These are phyloP conservation scores for Alloascoidea hylecoeti DNA, from an alignment of 805 yeast species.

Conservation along the genomic window DNA sequence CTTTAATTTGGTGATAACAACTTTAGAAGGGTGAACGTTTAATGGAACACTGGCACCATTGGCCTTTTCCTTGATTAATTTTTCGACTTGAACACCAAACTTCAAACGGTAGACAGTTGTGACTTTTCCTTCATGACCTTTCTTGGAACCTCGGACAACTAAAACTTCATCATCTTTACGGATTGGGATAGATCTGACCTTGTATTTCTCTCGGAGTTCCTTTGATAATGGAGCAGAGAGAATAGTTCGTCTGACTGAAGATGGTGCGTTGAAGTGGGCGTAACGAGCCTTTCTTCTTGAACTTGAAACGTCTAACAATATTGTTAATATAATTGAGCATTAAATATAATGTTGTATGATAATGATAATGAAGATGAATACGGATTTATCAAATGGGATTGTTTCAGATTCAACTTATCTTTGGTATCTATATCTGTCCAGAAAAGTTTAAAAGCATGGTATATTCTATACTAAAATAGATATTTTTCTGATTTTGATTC, in stretches of 20 bases:
- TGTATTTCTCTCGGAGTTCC: slow-evolving; percentile 97
- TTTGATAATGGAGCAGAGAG: slow-evolving; percentile 98
- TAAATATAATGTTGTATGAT: slow-evolving; percentile 3
- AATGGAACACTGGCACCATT: slow-evolving; percentile 96
- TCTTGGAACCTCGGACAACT: slow-evolving; percentile 97
- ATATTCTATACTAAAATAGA: no score
- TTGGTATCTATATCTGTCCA: no score
- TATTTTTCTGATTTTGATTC: no score
- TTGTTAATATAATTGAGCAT: not conserved
- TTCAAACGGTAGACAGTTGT: slow-evolving; percentile 98
- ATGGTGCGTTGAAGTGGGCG: slow-evolving; percentile 98
- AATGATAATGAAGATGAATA: not conserved
- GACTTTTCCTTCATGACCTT: slow-evolving; percentile 98
- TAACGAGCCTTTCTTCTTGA: slow-evolving; percentile 99
- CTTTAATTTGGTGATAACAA: slow-evolving; percentile 96
- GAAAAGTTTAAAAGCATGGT: no score
- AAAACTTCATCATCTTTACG: slow-evolving; percentile 94
- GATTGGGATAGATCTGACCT: slow-evolving; percentile 90
- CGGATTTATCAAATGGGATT: no score
- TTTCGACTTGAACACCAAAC: slow-evolving; percentile 92
- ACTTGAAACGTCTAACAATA: slow-evolving; percentile 80
- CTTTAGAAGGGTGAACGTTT: slow-evolving; percentile 97
- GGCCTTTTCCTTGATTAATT: slow-evolving; percentile 94
- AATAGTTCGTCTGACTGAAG: slow-evolving; percentile 85
- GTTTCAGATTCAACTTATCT: no score